Conservation (phyloP, 225 moss, liverwort and hornwort genomes). For the Neckera pumila region DNA sequence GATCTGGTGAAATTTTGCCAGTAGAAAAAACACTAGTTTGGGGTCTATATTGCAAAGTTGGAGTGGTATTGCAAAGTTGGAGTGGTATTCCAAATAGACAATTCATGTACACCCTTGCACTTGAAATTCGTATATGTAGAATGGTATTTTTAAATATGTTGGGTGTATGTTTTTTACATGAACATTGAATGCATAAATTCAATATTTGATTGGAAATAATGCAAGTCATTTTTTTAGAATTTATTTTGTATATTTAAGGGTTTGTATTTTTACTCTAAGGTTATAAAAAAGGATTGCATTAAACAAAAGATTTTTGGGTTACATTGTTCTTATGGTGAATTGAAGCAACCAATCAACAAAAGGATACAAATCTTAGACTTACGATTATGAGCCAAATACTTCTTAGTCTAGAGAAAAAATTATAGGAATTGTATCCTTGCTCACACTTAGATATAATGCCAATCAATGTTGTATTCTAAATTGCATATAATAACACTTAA, state of each 20-base stretch:
- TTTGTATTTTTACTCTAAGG: too few relatives aligned
- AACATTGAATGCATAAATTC: too few relatives aligned
- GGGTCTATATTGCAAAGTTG: background rate
- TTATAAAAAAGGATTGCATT: too few relatives aligned
- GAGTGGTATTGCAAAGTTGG: background rate
- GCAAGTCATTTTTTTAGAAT: background rate
- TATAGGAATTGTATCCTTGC: rapidly evolving
- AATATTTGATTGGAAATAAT: background rate
- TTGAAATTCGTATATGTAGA: too few relatives aligned
- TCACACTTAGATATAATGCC: background rate
- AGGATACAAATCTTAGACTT: background rate
- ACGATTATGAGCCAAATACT: background rate
- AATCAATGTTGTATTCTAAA: background rate
- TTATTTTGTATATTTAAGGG: too few relatives aligned
- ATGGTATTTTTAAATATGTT: background rate
- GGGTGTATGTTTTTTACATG: too few relatives aligned
- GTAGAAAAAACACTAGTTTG: background rate
- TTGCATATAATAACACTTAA: background rate
- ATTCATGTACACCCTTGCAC: background rate
- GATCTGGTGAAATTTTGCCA: background rate
- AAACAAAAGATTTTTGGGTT: too few relatives aligned
- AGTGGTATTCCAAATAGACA: background rate
- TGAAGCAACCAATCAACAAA: too few relatives aligned
- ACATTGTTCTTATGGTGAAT: too few relatives aligned
- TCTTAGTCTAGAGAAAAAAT: background rate